phyloP scores from a whole-genome alignment of 495 filamentous ascomycete genomes.

The Penicillium maclennaniae region DNA sequence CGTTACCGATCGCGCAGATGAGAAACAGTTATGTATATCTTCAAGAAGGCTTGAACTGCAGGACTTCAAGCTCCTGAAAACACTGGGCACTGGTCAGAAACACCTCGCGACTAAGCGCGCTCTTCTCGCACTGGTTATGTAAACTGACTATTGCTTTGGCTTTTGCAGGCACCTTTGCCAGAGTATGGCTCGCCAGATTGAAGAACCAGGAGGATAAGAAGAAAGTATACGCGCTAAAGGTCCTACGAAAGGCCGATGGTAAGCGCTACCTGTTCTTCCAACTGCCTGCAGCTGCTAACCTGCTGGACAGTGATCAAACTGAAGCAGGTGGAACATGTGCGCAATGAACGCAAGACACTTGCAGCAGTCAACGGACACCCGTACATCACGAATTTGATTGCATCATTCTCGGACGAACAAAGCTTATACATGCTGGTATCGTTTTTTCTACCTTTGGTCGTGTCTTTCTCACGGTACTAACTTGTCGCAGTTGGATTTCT shows the following conservation, averaged over 20 bases:
- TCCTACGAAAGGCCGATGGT: constrained; percentile 84
- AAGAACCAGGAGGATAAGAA: constrained; percentile 56
- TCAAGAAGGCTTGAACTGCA: constrained; percentile 54
- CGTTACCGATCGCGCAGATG: constrained; percentile 49
- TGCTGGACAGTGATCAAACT: constrained; percentile 72
- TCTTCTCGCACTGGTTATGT: constrained; percentile 13
- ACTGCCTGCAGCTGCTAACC: constrained; percentile 7
- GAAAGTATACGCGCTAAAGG: constrained; percentile 89
- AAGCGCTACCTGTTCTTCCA: constrained; percentile 13
- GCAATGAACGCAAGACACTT: constrained; percentile 85
- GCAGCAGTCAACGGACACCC: constrained; percentile 86
- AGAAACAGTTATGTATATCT: constrained; percentile 56
- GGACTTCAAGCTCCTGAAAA: constrained; percentile 85
- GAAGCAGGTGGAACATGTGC: constrained; percentile 97
- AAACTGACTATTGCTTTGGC: constrained; percentile 23
- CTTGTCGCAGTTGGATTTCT: constrained; percentile 66
- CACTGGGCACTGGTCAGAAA: constrained; percentile 75
- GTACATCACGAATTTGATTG: constrained; percentile 89
- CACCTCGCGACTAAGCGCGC: neutral
- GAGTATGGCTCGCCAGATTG: constrained; percentile 81
- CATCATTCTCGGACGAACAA: constrained; percentile 85
- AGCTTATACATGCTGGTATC: constrained; percentile 87
- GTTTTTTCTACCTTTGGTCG: neutral
- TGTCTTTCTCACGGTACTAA: constrained; percentile 17
- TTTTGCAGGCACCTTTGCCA: constrained; percentile 81